phyloP scores from a whole-genome alignment of 1,284 basidiomycete genomes.

The Hemileia vastatrix region DNA sequence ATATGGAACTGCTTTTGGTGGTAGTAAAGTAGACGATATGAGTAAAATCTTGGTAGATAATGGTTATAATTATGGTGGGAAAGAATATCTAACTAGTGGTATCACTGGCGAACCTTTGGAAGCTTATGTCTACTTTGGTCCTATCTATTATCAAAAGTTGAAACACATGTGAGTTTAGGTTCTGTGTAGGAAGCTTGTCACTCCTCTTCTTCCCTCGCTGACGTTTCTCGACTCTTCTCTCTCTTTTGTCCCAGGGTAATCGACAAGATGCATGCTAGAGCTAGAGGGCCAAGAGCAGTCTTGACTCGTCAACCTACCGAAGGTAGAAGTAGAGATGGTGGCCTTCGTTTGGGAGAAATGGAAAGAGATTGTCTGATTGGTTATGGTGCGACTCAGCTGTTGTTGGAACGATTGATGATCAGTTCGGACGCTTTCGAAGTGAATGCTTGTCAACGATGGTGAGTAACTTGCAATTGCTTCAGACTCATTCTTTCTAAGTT shows the following conservation, averaged over 20 bases:
- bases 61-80: slow-evolving; percentile 41
- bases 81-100: slow-evolving; percentile 40
- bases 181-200: background rate
- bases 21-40: slow-evolving; percentile 42
- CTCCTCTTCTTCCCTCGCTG: background rate
- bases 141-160: slow-evolving; percentile 45
- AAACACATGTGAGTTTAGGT: slow-evolving; percentile 37
- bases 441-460: slow-evolving; percentile 37
- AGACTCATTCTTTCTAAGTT: background rate
- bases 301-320: slow-evolving; percentile 43
- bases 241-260: slow-evolving; percentile 27
- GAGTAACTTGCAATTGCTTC: background rate
- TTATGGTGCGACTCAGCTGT: slow-evolving; percentile 39
- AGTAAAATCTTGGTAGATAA: slow-evolving; percentile 37
- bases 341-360: slow-evolving; percentile 42
- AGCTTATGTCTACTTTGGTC: slow-evolving; percentile 44
- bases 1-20: slow-evolving; percentile 43
- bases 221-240: background rate
- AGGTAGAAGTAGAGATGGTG: slow-evolving; percentile 40
- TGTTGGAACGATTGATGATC: slow-evolving; percentile 42
- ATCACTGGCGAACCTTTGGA: slow-evolving; percentile 41
- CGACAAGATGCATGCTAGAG: slow-evolving; percentile 44
- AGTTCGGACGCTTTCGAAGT: slow-evolving; percentile 39
- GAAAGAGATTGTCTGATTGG: slow-evolving; percentile 43
- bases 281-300: slow-evolving; percentile 39